Conservation (phyloP, 768 basidiomycete genomes). For the Boletales sp. region DNA sequence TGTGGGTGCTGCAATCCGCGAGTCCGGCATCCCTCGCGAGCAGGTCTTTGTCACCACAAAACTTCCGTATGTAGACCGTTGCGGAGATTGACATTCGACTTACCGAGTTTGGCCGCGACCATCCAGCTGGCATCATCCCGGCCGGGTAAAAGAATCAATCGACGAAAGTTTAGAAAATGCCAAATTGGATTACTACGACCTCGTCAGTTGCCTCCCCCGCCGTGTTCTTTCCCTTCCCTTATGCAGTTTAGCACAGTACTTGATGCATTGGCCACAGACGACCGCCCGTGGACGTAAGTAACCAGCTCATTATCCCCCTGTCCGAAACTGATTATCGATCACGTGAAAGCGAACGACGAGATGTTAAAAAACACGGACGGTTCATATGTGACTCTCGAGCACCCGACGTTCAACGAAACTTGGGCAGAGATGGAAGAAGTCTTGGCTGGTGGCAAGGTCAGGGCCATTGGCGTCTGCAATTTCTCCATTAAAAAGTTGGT, state of each 20-base stretch:
- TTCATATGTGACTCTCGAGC: background rate
- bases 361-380: background rate
- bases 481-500: slow-evolving; percentile 33
- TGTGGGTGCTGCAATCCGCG: slow-evolving; percentile 45
- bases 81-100: background rate
- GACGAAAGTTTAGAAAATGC: slow-evolving; percentile 39
- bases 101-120: background rate
- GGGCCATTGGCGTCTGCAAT: slow-evolving; percentile 40
- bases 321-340: background rate
- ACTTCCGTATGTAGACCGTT: slow-evolving; percentile 28
- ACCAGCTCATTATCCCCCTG: background rate
- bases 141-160: slow-evolving; percentile 38
- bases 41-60: slow-evolving; percentile 53
- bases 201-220: slow-evolving; percentile 20
- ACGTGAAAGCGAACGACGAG: background rate
- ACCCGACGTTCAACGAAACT: slow-evolving; percentile 3
- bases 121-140: slow-evolving; percentile 21
- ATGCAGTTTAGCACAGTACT: background rate
- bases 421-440: slow-evolving; percentile 12
- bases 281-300: too few species aligned
- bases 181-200: slow-evolving; percentile 46
- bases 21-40: slow-evolving; percentile 41
- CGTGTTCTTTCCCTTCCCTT: background rate
- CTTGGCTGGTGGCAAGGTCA: slow-evolving; percentile 22
- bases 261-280: background rate